Percentiles rank a stretch among this genome's conserved stretches.
Evolutionary conservation across 805 yeast genomes (phyloP).

Genomic region (Brettanomyces nanus): DNA sequence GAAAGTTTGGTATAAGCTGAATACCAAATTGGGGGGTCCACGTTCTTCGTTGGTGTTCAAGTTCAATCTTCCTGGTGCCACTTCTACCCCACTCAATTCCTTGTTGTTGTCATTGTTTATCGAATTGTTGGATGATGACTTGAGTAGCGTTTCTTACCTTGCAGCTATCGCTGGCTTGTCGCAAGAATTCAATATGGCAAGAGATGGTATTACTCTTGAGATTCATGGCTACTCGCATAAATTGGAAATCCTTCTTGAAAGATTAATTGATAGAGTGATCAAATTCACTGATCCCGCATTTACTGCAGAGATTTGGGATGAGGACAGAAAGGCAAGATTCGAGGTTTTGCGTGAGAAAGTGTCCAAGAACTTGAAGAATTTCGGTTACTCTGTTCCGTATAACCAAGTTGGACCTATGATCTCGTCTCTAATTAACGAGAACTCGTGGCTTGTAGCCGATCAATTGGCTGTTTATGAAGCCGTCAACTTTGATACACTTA

Average conservation of each 20-base stretch:
- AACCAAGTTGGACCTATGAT: slow-evolving; percentile 61
- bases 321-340: slow-evolving; percentile 49
- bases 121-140: slow-evolving; percentile 66
- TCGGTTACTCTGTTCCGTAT: slow-evolving; percentile 69
- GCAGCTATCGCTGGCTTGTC: slow-evolving; percentile 77
- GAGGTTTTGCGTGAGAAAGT: slow-evolving; percentile 57
- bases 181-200: slow-evolving; percentile 46
- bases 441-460: slow-evolving; percentile 57
- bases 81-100: slow-evolving; percentile 48
- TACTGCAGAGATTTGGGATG: slow-evolving; percentile 20
- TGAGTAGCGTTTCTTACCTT: slow-evolving; percentile 71
- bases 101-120: slow-evolving; percentile 55
- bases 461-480: slow-evolving; percentile 42
- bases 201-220: slow-evolving; percentile 64
- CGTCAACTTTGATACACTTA: slow-evolving; percentile 35
- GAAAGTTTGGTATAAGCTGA: slow-evolving; percentile 82
- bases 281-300: slow-evolving; percentile 27
- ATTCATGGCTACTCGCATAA: slow-evolving; percentile 83
- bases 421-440: slow-evolving; percentile 61
- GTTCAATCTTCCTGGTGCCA: slow-evolving; percentile 58
- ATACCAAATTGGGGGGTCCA: slow-evolving; percentile 84
- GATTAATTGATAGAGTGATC: slow-evolving; percentile 47
- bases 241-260: slow-evolving; percentile 50
- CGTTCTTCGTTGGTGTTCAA: slow-evolving; percentile 64
- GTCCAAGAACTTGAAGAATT: slow-evolving; percentile 56